Evolutionary conservation across 352 stramenopile species (phyloP).

Genomic region (Globisporangium okanoganense): DNA sequence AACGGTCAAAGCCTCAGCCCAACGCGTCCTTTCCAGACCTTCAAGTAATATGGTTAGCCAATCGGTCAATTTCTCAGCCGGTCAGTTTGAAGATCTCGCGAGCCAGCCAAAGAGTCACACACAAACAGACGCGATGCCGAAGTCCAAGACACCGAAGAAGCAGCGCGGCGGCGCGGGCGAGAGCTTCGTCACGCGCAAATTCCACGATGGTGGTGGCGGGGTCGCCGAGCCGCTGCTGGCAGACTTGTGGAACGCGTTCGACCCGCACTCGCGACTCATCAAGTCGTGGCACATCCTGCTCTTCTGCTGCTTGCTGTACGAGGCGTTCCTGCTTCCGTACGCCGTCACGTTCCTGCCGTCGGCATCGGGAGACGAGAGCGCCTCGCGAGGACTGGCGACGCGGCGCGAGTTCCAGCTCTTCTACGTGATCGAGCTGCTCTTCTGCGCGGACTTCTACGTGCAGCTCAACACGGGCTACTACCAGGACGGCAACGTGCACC

Average conservation of each 20-base stretch:
- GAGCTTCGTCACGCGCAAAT: constrained; percentile 1
- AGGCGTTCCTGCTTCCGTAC: constrained; percentile 49
- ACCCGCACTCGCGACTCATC: constrained; percentile 43
- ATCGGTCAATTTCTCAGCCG: neutral
- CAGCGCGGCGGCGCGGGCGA: neutral
- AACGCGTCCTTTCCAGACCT: neutral
- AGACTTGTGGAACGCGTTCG: constrained; percentile 34
- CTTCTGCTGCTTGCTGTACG: constrained; percentile 40
- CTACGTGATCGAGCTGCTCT: constrained; percentile 40
- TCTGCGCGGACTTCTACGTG: constrained; percentile 50
- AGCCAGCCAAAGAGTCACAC: neutral
- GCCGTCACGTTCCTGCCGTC: constrained; percentile 21
- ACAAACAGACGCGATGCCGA: neutral
- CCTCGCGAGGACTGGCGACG: neutral
- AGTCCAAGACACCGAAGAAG: neutral
- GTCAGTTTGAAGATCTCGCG: neutral
- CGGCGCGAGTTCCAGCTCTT: constrained; percentile 20
- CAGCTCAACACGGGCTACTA: constrained; percentile 54
- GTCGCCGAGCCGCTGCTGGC: neutral
- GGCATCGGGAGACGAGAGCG: neutral
- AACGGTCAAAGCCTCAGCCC: neutral
- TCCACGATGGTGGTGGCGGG: neutral
- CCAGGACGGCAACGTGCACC: constrained; percentile 36
- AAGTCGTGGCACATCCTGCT: constrained; percentile 46
- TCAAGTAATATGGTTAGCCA: neutral